Base-by-base conservation (phyloP, 192 early-diverging fungal genomes). In the Coemansia furcata region DNA sequence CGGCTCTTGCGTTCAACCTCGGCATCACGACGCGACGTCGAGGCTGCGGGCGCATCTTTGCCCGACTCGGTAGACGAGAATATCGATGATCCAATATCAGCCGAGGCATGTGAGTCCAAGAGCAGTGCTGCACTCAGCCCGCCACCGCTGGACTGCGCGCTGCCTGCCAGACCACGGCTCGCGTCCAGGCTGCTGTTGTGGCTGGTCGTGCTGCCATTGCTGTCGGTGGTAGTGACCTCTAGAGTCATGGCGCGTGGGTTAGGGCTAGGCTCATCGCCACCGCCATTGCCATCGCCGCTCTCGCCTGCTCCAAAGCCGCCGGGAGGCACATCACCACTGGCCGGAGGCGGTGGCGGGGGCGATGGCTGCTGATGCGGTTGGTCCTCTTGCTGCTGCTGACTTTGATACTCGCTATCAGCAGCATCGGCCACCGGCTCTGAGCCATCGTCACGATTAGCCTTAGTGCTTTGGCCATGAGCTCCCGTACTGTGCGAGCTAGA, bases 401-500 rank as follows among this genome's bases (percentile, higher is more conserved):
- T 33, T 14, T 43, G 42, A 14, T 36, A 36, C 26, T 57, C 57
- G 10, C 63, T 26, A 15, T 55, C 71, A 60, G 60, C 39, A 8
- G 46, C 39, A 11, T 63, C 47, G 2, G 43, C 49, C 33, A 30
- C 39, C 54, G 33, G 47, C 30, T 60, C 58, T 7, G 36, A 60
- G n/a, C 33, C 58, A 21, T 7, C 58, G 12, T 39, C 58, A 35
- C 50, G 17, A 55, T 57, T 60, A 12, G 78, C 78, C 0, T 30
- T 47, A 3, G 70, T 81, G n/a, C 59, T 15, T 58, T 77, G 79
- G 5, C 74, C 80, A 30, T 82, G 80, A 0, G 71, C 75, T 15
- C 75, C 74, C 2, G 74, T 69, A 43, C 72, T 74, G 32, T 77
- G 72, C n/a, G 80, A 71, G 69, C 80, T 82, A 3, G 80, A 77